Evolutionary conservation across 176 grass and related monocot species (phyloP), one percentile per base, ranked within the genome.

Genomic region (Tuctoria greenei): DNA sequence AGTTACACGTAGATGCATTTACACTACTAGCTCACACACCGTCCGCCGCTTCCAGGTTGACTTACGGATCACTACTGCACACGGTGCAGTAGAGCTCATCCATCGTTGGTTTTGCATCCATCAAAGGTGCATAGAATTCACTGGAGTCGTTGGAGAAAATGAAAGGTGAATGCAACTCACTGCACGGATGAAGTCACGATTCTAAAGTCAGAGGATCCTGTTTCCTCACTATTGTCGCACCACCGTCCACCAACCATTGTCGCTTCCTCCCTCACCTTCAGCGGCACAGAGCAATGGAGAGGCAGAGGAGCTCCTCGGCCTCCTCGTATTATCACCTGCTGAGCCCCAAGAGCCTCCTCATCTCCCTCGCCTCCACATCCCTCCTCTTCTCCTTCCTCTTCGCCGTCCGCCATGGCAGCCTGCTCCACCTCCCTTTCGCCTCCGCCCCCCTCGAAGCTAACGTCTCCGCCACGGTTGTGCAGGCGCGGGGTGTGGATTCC

Each of bases 331-430:
- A 45, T 64, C 63, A 44, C 54, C 62, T 84, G 39, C 40, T 69
- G 37, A 92, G 84, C 73, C 86, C 91, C 82, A 81, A 73, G 61
- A 72, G 79, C 64, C 61, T 94, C 59, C n/a, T 92, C 50, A 45
- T 88, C 67, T 84, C 69, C 76, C 66, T 93, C 27, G 84, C 81
- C 40, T 85, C 91, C 66, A 84, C 82, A 31, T 97, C 88, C 64
- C 77, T 97, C 72, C 81, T 97, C 67, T 76, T 91, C 61, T 88
- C 81, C 72, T 76, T 89, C 69, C 72, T 93, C 40, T 93, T 90
- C 61, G 71, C 77, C 62, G 69, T 93, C 78, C 85, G 61, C 54
- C 77, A 83, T 51, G 74, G 75, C 62, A 76, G 61, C 67, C 76
- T 88, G 4, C 62, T 81, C 52, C 75, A 56, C 63, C 67, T 82